Evolutionary conservation across 352 stramenopile species (phyloP).

Genomic region (Phytophthora boehmeriae): DNA sequence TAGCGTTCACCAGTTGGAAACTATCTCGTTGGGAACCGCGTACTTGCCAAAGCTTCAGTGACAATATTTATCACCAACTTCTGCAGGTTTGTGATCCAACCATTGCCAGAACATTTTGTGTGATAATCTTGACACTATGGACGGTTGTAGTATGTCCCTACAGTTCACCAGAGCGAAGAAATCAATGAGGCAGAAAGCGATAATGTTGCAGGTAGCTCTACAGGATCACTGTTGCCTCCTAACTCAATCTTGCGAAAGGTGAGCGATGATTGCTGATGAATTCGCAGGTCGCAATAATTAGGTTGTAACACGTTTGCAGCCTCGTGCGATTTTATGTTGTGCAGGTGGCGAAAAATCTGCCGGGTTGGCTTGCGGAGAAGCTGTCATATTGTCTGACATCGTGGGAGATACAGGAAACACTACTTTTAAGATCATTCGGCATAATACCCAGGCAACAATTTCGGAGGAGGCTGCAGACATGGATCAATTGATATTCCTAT

Average conservation of each 20-base stretch:
- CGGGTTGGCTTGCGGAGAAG: conserved; percentile 43
- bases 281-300: conserved; percentile 5
- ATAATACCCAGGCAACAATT: conserved; percentile 43
- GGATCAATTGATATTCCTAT: conserved; percentile 36
- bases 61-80: conserved; percentile 46
- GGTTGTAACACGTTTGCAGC: conserved; percentile 28
- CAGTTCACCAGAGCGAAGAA: conserved; percentile 18
- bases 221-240: conserved; percentile 1
- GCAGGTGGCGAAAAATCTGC: conserved; percentile 14
- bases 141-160: conserved; percentile 25
- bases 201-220: conserved; percentile 2
- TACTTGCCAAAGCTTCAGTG: conserved; percentile 15
- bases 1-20: conserved; percentile 68
- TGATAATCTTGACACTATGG: neutral
- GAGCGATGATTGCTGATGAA: neutral
- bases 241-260: too few species aligned
- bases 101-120: neutral
- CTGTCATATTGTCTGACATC: conserved; percentile 46
- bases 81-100: conserved; percentile 28
- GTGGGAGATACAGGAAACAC: conserved; percentile 55
- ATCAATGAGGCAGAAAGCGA: conserved; percentile 16
- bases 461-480: conserved; percentile 45
- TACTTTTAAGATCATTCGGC: conserved; percentile 50
- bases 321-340: conserved; percentile 53
- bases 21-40: conserved; percentile 41